These are phyloP conservation scores for Tilletia horrida DNA, from an alignment of 1,284 basidiomycete species.

Conservation along the genomic window DNA sequence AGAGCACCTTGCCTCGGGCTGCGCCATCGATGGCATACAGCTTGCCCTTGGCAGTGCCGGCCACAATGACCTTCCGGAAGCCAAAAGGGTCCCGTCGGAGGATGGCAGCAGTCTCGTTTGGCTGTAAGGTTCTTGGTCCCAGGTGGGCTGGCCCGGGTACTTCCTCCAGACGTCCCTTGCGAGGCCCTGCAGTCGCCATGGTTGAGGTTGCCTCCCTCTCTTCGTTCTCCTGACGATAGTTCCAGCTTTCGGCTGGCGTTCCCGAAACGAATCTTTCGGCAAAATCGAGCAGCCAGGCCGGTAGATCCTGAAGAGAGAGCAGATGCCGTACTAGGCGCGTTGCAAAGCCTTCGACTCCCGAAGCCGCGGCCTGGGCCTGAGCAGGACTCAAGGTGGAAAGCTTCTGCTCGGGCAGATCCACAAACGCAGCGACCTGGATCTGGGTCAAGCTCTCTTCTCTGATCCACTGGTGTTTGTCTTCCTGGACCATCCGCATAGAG, in stretches of 20 bases:
- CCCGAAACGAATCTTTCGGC: constrained; percentile 70
- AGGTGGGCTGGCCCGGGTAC: constrained; percentile 1
- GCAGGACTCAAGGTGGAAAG: constrained; percentile 36
- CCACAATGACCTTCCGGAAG: constrained; percentile 77
- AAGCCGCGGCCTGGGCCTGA: constrained; percentile 30
- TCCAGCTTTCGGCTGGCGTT: constrained; percentile 51
- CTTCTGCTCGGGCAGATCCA: constrained; percentile 73
- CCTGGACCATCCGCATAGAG: constrained; percentile 71
- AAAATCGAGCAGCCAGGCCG: constrained; percentile 68
- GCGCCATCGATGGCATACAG: constrained; percentile 77
- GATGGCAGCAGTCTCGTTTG: constrained; percentile 20
- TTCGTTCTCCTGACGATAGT: constrained; percentile 58
- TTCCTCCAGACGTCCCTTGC: not conserved
- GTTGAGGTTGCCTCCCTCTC: constrained; percentile 47
- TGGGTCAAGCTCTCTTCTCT: constrained; percentile 77
- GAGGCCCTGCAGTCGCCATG: not conserved
- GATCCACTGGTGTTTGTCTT: constrained; percentile 68
- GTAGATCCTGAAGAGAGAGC: constrained; percentile 63
- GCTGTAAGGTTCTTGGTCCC: not conserved
- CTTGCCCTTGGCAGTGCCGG: constrained; percentile 70
- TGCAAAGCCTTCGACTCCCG: constrained; percentile 62
- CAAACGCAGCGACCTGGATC: constrained; percentile 62
- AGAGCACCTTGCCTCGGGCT: constrained; percentile 61
- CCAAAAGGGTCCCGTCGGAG: constrained; percentile 69
- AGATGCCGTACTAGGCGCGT: constrained; percentile 49